These are phyloP conservation scores for Chiua virens DNA, from an alignment of 768 basidiomycete species.

Conservation along the genomic window DNA sequence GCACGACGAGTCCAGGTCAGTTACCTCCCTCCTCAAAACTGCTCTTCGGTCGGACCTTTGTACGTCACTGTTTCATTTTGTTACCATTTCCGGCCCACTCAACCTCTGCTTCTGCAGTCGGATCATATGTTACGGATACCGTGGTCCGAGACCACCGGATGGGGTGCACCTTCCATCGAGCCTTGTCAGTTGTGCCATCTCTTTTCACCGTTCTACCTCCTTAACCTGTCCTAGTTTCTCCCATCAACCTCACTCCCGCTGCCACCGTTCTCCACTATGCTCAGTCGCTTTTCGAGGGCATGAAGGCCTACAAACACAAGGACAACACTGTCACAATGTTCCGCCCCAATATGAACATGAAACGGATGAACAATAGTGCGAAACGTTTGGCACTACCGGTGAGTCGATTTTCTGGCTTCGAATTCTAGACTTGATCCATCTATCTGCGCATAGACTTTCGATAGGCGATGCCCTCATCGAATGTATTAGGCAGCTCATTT, in stretches of 20 bases:
- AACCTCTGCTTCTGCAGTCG: constrained; percentile 43
- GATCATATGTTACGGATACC: constrained; percentile 85
- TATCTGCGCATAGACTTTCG: constrained; percentile 56
- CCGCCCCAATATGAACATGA: constrained; percentile 97
- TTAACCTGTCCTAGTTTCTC: constrained; percentile 18
- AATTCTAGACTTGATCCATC: constrained; percentile 5
- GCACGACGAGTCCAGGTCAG: constrained; percentile 52
- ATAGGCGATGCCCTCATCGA: constrained; percentile 71
- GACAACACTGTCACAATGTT: constrained; percentile 79
- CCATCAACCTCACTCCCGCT: constrained; percentile 28
- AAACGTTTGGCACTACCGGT: constrained; percentile 75
- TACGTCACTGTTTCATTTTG: constrained; percentile 35
- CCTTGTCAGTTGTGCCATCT: constrained; percentile 59
- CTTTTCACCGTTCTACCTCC: neutral
- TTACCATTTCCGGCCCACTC: constrained; percentile 9
- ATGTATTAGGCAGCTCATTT: constrained; percentile 84
- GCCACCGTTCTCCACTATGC: constrained; percentile 91
- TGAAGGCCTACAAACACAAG: constrained; percentile 87
- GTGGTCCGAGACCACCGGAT: constrained; percentile 73
- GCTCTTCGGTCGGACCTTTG: constrained; percentile 85
- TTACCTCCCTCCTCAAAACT: constrained; percentile 67
- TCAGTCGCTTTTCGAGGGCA: constrained; percentile 87
- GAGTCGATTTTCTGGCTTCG: constrained; percentile 20
- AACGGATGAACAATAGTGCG: constrained; percentile 88
- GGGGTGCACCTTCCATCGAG: constrained; percentile 79